phyloP scores from a whole-genome alignment of 805 yeast species.

The Metschnikowia picachoensis region DNA sequence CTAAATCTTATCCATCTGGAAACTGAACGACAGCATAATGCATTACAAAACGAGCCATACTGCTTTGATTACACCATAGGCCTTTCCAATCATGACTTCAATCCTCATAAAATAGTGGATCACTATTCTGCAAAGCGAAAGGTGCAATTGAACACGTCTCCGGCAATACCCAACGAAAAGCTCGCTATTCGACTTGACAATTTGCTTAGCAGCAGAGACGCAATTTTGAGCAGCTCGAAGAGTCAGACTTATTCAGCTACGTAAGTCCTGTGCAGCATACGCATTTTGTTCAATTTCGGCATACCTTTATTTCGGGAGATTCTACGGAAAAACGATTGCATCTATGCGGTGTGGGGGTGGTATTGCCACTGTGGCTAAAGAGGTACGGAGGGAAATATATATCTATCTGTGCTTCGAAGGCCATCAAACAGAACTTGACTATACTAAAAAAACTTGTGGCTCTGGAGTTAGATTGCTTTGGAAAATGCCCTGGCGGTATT shows the following conservation, averaged over 20 bases:
- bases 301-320: too few species aligned
- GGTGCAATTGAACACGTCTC: slow-evolving; percentile 1
- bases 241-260: not conserved
- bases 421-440: too few species aligned
- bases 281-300: too few species aligned
- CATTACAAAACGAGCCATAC: slow-evolving; percentile 14
- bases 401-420: too few species aligned
- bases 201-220: slow-evolving; percentile 8
- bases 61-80: slow-evolving; percentile 24
- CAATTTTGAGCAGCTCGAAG: slow-evolving; percentile 1
- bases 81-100: slow-evolving; percentile 26
- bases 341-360: too few species aligned
- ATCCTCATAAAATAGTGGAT: slow-evolving; percentile 18
- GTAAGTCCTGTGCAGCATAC: too few species aligned
- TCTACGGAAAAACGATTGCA: too few species aligned
- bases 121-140: not conserved
- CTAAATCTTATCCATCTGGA: slow-evolving; percentile 14
- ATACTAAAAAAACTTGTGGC: too few species aligned
- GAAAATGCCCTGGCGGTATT: too few species aligned
- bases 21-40: slow-evolving; percentile 12
- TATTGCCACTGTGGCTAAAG: too few species aligned
- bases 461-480: too few species aligned
- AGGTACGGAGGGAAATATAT: too few species aligned
- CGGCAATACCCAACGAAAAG: slow-evolving; percentile 7
- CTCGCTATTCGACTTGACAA: slow-evolving; percentile 7